A percentile compares a stretch with the other conserved stretches of the same genome.
Conservation (phyloP, 805 yeast species). For the Nakazawaea siamensis region DNA sequence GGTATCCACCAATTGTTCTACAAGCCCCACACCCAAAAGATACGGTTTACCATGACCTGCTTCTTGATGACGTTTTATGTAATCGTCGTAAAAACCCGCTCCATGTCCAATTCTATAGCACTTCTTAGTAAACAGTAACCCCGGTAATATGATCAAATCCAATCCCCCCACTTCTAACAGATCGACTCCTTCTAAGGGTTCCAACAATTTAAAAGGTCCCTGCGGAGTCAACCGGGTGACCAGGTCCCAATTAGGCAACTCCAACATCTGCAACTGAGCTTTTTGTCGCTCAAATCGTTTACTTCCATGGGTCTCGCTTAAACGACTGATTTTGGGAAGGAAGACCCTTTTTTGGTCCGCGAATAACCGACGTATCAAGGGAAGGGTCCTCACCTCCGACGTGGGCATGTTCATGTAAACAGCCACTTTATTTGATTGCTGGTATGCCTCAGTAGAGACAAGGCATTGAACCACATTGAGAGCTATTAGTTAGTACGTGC, state of each 20-base stretch:
- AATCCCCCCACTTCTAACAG: constrained; percentile 30
- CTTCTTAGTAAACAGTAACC: constrained; percentile 60
- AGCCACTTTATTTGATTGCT: constrained; percentile 42
- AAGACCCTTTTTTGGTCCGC: constrained; percentile 41
- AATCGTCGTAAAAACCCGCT: constrained; percentile 86
- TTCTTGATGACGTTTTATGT: constrained; percentile 40
- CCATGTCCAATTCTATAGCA: constrained; percentile 78
- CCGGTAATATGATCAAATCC: constrained; percentile 78
- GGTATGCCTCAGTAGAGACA: constrained; percentile 25
- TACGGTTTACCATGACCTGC: constrained; percentile 27
- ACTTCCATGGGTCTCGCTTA: constrained; percentile 20
- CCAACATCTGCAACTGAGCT: constrained; percentile 49
- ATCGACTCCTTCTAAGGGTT: constrained; percentile 39
- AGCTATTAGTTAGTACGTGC: too few species aligned
- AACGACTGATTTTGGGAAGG: constrained; percentile 38
- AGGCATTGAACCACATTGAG: not conserved
- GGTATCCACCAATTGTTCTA: constrained; percentile 46
- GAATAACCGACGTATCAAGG: constrained; percentile 46
- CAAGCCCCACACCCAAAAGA: constrained; percentile 57
- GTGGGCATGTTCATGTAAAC: constrained; percentile 71
- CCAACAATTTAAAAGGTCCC: constrained; percentile 61
- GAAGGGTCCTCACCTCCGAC: constrained; percentile 58
- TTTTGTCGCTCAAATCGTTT: constrained; percentile 21
- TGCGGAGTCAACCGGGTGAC: constrained; percentile 46
- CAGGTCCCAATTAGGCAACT: constrained; percentile 31